These are phyloP conservation scores for Gnomoniopsis smithogilvyi DNA, from an alignment of 2,329 filamentous ascomycete species.

Conservation along the genomic window DNA sequence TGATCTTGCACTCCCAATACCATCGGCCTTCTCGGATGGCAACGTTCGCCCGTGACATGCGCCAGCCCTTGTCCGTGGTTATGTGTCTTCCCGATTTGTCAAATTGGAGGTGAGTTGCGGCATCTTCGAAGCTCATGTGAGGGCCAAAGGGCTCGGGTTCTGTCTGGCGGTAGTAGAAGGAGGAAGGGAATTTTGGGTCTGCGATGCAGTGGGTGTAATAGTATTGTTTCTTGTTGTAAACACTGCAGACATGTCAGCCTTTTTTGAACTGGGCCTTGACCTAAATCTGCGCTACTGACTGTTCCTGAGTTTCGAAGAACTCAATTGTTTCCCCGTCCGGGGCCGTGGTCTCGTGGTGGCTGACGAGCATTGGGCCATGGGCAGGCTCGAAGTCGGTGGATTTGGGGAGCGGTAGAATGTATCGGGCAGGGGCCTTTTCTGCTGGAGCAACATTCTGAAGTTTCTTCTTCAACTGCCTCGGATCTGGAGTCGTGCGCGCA, in stretches of 20 bases:
- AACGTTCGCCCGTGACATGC: slow-evolving; percentile 87
- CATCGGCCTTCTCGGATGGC: slow-evolving; percentile 84
- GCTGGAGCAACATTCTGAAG: slow-evolving; percentile 29
- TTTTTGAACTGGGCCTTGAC: neutral
- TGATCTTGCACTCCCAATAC: slow-evolving; percentile 93
- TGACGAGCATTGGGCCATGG: slow-evolving; percentile 53
- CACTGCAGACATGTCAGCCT: slow-evolving; percentile 36
- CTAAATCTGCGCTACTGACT: slow-evolving; percentile 42
- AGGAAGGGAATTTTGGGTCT: slow-evolving; percentile 81
- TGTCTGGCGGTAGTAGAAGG: slow-evolving; percentile 83
- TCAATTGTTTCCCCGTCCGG: slow-evolving; percentile 49
- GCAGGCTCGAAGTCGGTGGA: slow-evolving; percentile 59
- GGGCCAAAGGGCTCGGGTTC: slow-evolving; percentile 81
- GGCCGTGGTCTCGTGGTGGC: slow-evolving; percentile 50
- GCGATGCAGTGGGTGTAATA: slow-evolving; percentile 89
- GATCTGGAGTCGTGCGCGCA: slow-evolving; percentile 55
- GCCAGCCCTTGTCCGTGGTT: slow-evolving; percentile 89
- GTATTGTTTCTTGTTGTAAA: slow-evolving; percentile 69
- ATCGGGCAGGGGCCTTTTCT: slow-evolving; percentile 53
- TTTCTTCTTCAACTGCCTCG: slow-evolving; percentile 40
- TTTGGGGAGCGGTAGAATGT: slow-evolving; percentile 63
- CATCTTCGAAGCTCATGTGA: slow-evolving; percentile 90
- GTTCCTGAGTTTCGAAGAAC: slow-evolving; percentile 62
- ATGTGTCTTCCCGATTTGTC: slow-evolving; percentile 72
- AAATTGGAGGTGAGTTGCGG: slow-evolving; percentile 80